Evolutionary conservation across 2,329 filamentous ascomycete species (phyloP), one percentile per base, ranked within the genome.

Genomic region (Aspergillus tanneri): DNA sequence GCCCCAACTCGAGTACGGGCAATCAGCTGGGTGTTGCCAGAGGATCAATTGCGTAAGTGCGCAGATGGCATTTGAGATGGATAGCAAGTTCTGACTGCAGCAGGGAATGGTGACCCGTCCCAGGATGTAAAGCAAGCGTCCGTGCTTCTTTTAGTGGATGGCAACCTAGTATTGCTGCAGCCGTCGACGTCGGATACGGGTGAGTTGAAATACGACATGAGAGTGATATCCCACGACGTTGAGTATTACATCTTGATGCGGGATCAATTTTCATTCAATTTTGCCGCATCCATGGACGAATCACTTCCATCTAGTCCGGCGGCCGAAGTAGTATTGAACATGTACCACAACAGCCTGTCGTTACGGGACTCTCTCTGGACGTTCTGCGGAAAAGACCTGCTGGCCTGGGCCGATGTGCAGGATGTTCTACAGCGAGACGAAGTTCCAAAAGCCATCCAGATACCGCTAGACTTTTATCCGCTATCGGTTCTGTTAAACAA

Each of bases 201-300:
- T 4, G 87, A 90, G 58, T 78, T 96, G 43, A 97, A 96, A 73
- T 99, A 99, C 64, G 92, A 97, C 64, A 99, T 99, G 93, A 87
- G 91, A 8, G 87, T 97, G 50, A 87, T 99, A 64, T 90, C 91
- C 10, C 90, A 96, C 61, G 95, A 95, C 61, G 90, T 97, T 32
- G 93, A 99, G 67, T 97, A 93, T 62, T 96, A 96, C 66, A 86
- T 86, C 45, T 83, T 93, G 60, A 95, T 95, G 83, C 85, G 91
- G 55, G 93, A 99, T 63, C 88, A 95, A 61, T 83, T 72, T 16
- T 72, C 67, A 8, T 75, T 72, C 59, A 74, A 72, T 53, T 74
- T 79, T 53, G 69, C 72, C 10, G 70, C 71, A 22, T 70, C 72
- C 16, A 56, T 68, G n/a, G 76, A 78, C 49, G 75, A 77, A 36